These are phyloP conservation scores for Elaeis oleifera DNA, from an alignment of 202 grass and related monocot species.

Conservation along the genomic window DNA sequence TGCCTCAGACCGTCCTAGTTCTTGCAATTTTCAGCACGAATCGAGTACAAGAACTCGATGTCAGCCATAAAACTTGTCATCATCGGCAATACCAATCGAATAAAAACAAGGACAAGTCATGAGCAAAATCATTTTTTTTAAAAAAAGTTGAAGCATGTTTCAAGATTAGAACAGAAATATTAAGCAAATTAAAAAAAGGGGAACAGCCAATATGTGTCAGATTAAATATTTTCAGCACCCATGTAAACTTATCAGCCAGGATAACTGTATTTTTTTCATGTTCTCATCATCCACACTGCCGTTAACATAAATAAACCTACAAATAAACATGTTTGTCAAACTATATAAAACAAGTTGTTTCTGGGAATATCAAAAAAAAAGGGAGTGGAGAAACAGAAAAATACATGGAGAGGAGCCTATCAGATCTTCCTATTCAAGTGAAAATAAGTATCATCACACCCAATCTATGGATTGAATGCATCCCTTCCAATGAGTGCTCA, in stretches of 20 bases:
- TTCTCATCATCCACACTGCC: constrained; percentile 18
- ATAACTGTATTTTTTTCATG: constrained; percentile 16
- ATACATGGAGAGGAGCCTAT: background rate
- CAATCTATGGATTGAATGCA: background rate
- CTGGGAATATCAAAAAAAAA: too few species aligned
- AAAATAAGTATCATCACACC: constrained; percentile 3
- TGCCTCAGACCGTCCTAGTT: constrained; percentile 31
- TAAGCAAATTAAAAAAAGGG: background rate
- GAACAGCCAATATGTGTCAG: constrained; percentile 6
- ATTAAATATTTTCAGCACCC: constrained; percentile 6
- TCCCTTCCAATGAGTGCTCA: constrained; percentile 3
- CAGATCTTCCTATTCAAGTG: constrained; percentile 25
- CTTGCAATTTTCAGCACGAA: constrained; percentile 10
- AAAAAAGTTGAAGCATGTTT: background rate
- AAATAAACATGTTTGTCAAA: too few species aligned
- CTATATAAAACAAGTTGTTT: too few species aligned
- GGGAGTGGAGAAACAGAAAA: too few species aligned
- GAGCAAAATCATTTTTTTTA: too few species aligned
- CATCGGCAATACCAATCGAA: constrained; percentile 6
- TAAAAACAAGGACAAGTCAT: background rate
- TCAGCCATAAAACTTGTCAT: constrained; percentile 6
- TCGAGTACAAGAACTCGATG: background rate
- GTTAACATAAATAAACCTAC: background rate
- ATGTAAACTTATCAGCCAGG: constrained; percentile 12
- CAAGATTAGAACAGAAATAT: too few species aligned